Evolutionary conservation across 371 early-diverging fungal genomes (phyloP), one percentile per base, ranked within the genome.

Genomic region (Dinochytrium kinnereticum): DNA sequence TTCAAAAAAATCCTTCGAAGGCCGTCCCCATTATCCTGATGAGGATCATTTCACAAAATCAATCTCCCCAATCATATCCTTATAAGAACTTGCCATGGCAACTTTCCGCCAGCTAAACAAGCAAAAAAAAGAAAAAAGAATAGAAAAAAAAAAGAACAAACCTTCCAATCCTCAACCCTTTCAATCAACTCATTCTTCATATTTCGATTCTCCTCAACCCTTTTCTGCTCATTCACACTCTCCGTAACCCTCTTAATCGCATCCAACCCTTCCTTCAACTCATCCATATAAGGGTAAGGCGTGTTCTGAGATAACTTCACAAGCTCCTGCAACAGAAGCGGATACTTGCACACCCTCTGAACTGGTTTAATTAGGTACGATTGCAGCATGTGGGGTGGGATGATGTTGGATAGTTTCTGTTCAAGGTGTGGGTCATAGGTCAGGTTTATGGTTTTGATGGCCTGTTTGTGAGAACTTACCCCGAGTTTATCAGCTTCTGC

Each of bases 301-400:
- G 59, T 73, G 1, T 64, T 82, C 59, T 91, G 84, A 26, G 92
- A 91, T 73, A 88, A 87, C 80, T 94, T 95, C 77, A 94, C 83
- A 67, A 97, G 88, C 76, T 96, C 94, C 68, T 86, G 70, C 75
- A 97, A 86, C 57, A 97, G 88, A 34, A 97, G 85, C 28, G 96
- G 96, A 82, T 98, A 99, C 86, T 95, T 96, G 87, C 97, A 96
- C 71, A 98, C 92, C 70, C 99, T 91, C 83, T 99, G 98, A 0
- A 98, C 91, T 0, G 99, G 99, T 81, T 96, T 95, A 83, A 99
- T 97, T 51, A 99, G 87, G 80, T 94, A 87, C 21, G 95, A 94
- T 26, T 92, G 96, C 64, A 98, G 85, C 73, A 92, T 92, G 69
- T 93, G 92, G 37, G 83, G 88, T 10, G 96, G 95, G 68, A 97